Evolutionary conservation across 768 basidiomycete species (phyloP).

Genomic region (Sistotremastrum suecicum): DNA sequence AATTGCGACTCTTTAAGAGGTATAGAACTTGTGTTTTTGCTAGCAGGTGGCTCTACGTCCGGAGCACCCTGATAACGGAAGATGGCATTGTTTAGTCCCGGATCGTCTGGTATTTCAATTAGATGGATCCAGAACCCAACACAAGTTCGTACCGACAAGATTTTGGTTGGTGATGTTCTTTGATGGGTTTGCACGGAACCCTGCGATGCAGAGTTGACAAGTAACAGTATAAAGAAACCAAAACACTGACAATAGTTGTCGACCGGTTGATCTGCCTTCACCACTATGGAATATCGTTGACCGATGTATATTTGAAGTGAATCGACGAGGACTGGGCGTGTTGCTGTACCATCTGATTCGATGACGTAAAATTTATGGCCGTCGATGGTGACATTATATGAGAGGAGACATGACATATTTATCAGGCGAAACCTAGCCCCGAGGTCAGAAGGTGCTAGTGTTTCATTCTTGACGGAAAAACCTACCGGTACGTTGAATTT

Average conservation of each 20-base stretch:
- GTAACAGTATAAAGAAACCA: constrained; percentile 20
- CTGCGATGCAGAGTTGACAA: background rate
- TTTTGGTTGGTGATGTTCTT: background rate
- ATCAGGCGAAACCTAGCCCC: constrained; percentile 25
- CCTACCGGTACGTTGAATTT: constrained; percentile 6
- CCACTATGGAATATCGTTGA: constrained; percentile 38
- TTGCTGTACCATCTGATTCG: constrained; percentile 30
- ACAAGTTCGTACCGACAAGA: constrained; percentile 18
- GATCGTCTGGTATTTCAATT: too few relatives aligned
- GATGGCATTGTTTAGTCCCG: constrained; percentile 27
- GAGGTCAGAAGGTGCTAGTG: constrained; percentile 5
- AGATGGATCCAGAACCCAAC: constrained; percentile 4
- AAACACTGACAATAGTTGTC: constrained; percentile 19
- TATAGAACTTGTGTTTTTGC: constrained; percentile 5
- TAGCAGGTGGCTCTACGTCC: constrained; percentile 18
- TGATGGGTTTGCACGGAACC: constrained; percentile 15
- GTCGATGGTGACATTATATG: constrained; percentile 31
- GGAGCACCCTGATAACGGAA: constrained; percentile 29
- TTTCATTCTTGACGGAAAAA: too few relatives aligned
- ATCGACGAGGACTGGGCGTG: constrained; percentile 24
- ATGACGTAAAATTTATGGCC: constrained; percentile 31
- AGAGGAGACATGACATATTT: constrained; percentile 30
- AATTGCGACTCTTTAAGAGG: constrained; percentile 18
- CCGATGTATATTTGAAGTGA: constrained; percentile 31
- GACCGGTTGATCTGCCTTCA: constrained; percentile 17